These are phyloP conservation scores for Ophiostoma quercus DNA, from an alignment of 2,329 filamentous ascomycete species.

Conservation along the genomic window DNA sequence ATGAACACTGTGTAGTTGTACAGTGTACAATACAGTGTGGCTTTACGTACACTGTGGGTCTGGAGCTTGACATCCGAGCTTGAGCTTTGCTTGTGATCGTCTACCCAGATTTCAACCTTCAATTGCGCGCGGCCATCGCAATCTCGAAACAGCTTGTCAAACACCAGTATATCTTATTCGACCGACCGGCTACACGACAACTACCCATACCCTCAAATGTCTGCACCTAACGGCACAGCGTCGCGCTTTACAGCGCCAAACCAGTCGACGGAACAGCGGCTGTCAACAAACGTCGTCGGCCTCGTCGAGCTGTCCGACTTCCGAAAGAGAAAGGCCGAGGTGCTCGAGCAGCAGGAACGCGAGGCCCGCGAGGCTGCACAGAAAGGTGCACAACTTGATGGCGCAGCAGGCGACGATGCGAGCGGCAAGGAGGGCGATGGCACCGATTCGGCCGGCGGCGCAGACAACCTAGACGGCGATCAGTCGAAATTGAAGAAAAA, in stretches of 20 bases:
- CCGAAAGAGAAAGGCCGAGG: conserved; percentile 89
- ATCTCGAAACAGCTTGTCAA: not conserved
- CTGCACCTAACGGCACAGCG: conserved; percentile 35
- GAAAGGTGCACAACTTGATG: conserved; percentile 24
- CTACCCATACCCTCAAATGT: conserved; percentile 33
- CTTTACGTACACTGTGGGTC: not conserved
- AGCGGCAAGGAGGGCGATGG: conserved; percentile 25
- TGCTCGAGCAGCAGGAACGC: conserved; percentile 83
- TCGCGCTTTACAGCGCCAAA: conserved; percentile 71
- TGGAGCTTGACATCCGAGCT: conserved; percentile 1
- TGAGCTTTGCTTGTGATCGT: not conserved
- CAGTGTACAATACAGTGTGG: not conserved
- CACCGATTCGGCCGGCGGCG: conserved; percentile 35
- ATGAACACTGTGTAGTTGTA: not conserved
- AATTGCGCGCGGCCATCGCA: not conserved
- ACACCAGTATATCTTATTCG: not conserved
- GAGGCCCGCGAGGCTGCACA: conserved; percentile 44
- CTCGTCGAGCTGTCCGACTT: conserved; percentile 90
- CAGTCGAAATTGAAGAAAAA: conserved; percentile 34
- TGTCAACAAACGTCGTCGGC: conserved; percentile 83
- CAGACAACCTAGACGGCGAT: conserved; percentile 40
- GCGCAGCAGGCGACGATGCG: conserved; percentile 37
- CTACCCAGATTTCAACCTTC: not conserved
- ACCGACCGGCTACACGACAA: not conserved
- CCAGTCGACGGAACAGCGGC: conserved; percentile 69